Percentiles rank a stretch among this genome's conserved stretches.
phyloP scores from a whole-genome alignment of 208 protist genomes.

The Trypanosomatidae sp. region DNA sequence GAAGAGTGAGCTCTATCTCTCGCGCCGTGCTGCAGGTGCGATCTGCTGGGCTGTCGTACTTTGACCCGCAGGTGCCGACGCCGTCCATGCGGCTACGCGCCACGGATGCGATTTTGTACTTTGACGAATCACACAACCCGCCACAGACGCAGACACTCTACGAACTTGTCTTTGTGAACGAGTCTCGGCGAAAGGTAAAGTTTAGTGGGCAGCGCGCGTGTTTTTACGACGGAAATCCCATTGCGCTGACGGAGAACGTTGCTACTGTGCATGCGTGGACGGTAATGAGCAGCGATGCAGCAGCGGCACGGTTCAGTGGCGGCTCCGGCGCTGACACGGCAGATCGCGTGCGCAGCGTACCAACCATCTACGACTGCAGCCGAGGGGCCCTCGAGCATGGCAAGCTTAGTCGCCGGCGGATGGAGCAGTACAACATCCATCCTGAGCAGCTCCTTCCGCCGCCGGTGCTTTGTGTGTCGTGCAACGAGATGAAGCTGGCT shows the following conservation, averaged over 20 bases:
- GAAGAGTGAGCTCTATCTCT: constrained; percentile 38
- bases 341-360: constrained; percentile 50
- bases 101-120: constrained; percentile 63
- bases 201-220: constrained; percentile 41
- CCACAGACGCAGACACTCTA: constrained; percentile 57
- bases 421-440: constrained; percentile 26
- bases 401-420: constrained; percentile 30
- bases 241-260: constrained; percentile 58
- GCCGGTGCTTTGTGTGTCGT: constrained; percentile 73
- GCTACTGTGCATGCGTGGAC: constrained; percentile 82
- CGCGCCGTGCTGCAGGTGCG: constrained; percentile 57
- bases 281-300: constrained; percentile 21
- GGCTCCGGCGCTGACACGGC: constrained; percentile 4
- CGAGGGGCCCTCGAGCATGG: constrained; percentile 32
- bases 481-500: constrained; percentile 62
- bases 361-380: constrained; percentile 74
- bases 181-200: constrained; percentile 57
- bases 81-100: constrained; percentile 59
- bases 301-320: background rate
- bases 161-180: constrained; percentile 63
- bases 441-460: constrained; percentile 49
- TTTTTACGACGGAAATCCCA: constrained; percentile 51
- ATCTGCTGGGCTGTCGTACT: constrained; percentile 56
- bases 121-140: constrained; percentile 70
- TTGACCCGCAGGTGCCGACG: constrained; percentile 51